Evolutionary conservation across 768 basidiomycete species (phyloP).

Genomic region (Dacryopinax primogenitus): DNA sequence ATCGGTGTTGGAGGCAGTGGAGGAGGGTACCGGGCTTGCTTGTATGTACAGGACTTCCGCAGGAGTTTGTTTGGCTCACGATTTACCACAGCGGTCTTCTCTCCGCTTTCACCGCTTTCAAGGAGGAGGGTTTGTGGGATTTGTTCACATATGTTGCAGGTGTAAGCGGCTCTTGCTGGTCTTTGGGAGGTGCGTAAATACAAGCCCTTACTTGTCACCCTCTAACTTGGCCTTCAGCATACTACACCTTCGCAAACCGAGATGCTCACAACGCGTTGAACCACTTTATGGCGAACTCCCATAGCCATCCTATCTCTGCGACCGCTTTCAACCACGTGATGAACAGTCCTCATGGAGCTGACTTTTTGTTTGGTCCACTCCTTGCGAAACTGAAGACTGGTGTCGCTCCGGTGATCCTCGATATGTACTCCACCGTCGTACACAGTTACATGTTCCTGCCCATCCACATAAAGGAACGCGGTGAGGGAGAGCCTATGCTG

Average conservation of each 20-base stretch:
- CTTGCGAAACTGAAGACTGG: background rate
- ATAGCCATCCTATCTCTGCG: constrained; percentile 5
- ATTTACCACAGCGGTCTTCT: constrained; percentile 10
- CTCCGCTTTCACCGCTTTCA: constrained; percentile 13
- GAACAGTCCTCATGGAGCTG: background rate
- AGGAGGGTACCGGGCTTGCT: constrained; percentile 15
- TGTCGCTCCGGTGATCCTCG: background rate
- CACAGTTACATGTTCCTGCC: constrained; percentile 2
- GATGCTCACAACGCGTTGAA: constrained; percentile 12
- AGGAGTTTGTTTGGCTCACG: background rate
- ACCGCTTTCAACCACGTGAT: background rate
- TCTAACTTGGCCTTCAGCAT: constrained; percentile 3
- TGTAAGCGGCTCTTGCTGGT: constrained; percentile 15
- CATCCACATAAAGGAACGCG: background rate
- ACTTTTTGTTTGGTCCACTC: background rate
- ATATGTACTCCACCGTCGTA: background rate
- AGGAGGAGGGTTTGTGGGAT: constrained; percentile 17
- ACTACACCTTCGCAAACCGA: constrained; percentile 16
- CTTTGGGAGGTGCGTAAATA: constrained; percentile 13
- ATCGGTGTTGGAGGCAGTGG: constrained; percentile 16
- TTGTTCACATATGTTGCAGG: constrained; percentile 14
- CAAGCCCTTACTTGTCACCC: background rate
- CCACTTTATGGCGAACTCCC: constrained; percentile 14
- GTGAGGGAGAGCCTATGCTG: constrained; percentile 11
- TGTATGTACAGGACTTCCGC: background rate